phyloP scores from a whole-genome alignment of 106 monocot genomes.

The Acorus calamus region DNA sequence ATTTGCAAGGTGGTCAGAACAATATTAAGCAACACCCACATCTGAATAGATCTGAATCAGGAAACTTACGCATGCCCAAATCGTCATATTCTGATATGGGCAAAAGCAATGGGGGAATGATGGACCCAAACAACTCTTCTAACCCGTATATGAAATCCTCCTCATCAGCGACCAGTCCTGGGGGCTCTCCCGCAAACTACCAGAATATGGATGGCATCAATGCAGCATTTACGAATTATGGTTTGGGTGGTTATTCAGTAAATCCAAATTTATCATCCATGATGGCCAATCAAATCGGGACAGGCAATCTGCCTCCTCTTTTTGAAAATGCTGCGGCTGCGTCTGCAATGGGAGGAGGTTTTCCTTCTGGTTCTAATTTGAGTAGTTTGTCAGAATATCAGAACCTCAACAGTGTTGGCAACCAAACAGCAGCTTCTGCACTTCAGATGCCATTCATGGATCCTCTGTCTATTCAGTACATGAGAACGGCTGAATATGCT shows the following conservation, averaged over 20 bases:
- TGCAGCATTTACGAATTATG: slow-evolving; percentile 29
- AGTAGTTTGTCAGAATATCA: slow-evolving; percentile 23
- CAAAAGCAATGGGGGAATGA: slow-evolving; percentile 7
- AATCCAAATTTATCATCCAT: slow-evolving; percentile 28
- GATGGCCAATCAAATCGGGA: slow-evolving; percentile 35
- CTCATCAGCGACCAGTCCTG: slow-evolving; percentile 26
- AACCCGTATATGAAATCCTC: slow-evolving; percentile 35
- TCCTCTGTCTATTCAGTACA: slow-evolving; percentile 47
- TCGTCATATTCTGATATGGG: slow-evolving; percentile 19
- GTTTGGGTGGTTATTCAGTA: slow-evolving; percentile 18
- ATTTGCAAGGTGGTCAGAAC: slow-evolving; percentile 24
- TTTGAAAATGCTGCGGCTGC: slow-evolving; percentile 37
- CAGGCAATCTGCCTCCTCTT: slow-evolving; percentile 27
- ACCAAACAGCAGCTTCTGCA: slow-evolving; percentile 17
- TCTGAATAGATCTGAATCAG: slow-evolving; percentile 19
- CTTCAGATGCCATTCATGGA: slow-evolving; percentile 48
- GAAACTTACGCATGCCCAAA: slow-evolving; percentile 19
- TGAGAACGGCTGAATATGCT: slow-evolving; percentile 50
- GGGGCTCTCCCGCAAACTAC: slow-evolving; percentile 34
- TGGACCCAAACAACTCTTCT: slow-evolving; percentile 22
- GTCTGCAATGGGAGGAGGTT: slow-evolving; percentile 29
- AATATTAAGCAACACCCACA: slow-evolving; percentile 10
- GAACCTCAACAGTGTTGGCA: slow-evolving; percentile 36
- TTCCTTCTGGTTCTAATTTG: slow-evolving; percentile 27
- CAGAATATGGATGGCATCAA: slow-evolving; percentile 31